Base-by-base conservation (phyloP, 202 grass and related monocot genomes). In the Tripidium arundinaceum region DNA sequence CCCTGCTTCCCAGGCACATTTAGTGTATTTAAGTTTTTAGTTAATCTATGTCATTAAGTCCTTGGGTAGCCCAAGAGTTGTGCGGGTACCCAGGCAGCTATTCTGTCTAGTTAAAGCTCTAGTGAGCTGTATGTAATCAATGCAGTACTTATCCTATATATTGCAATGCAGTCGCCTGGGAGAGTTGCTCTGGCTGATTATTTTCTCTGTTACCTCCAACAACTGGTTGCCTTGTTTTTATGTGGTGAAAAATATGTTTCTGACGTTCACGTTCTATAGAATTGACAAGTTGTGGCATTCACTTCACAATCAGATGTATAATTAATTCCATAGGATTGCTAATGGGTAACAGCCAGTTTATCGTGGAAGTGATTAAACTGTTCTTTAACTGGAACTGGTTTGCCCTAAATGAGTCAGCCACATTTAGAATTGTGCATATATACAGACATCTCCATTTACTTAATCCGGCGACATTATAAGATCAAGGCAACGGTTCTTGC, bases 341-440 rank as follows among this genome's bases (percentile, higher is more conserved):
- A 2, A 5, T 69, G 12, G 2, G 73, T 73, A 73, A 47, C 26
- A 47, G 11, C n/a, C 24, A 79, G 37, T 67, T 68, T 46, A 37
- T 10, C 0, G 38, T 5, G 40, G 16, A 81, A 54, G 6, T 40
- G 14, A 45, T 18, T 18, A 67, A 64, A 58, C 14, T 59, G 31
- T 6, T 55, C 24, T 68, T 12, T 34, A 34, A 62, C 15, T 58
- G 71, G 5, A 31, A 43, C 40, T 70, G 33, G 0, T 39, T 80
- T 36, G 10, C 63, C 11, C 22, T 42, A 40, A 40, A 58, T 74
- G 68, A 83, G 68, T 68, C 39, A 74, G 68, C 46, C 70, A 38
- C 47, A 83, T 28, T 63, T 9, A 78, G 42, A 58, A 7, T 6
- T 60, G 12, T 1, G 1, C 27, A 37, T 54, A 46, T 38, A 49